phyloP scores from a whole-genome alignment of 306 rosid species.

The Begonia peltatifolia region DNA sequence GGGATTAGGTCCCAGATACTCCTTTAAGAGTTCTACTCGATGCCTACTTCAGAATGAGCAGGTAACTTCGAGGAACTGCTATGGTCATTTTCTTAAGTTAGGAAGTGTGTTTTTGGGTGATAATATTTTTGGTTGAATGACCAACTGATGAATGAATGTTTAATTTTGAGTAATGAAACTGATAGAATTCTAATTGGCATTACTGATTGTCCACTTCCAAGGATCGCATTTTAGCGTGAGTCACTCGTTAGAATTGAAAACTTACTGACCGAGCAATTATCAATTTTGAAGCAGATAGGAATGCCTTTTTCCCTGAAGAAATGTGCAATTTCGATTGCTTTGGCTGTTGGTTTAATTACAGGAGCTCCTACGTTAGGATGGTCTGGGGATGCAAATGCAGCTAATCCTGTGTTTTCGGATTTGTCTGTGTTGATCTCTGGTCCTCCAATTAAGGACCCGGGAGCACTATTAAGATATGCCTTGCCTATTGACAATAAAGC shows the following conservation, averaged over 20 bases:
- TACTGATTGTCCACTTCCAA: neutral
- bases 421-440: conserved; percentile 81
- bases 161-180: neutral
- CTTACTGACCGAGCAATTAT: no score
- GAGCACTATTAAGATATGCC: conserved; percentile 79
- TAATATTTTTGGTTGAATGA: no score
- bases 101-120: no score
- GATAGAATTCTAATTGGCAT: no score
- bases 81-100: neutral
- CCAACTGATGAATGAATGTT: neutral
- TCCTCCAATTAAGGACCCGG: conserved; percentile 95
- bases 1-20: conserved; percentile 32
- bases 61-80: conserved; percentile 10
- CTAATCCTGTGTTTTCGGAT: conserved; percentile 52
- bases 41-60: conserved; percentile 24
- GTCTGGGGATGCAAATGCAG: conserved; percentile 42
- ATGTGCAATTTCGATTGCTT: conserved; percentile 57
- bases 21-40: conserved; percentile 31
- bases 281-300: conserved; percentile 34
- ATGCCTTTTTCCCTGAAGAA: conserved; percentile 51
- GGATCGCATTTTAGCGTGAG: neutral
- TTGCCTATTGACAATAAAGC: conserved; percentile 93
- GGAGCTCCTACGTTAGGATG: conserved; percentile 66
- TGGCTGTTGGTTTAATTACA: conserved; percentile 60
- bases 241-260: no score